Base-by-base conservation (phyloP, 352 stramenopile species). In the Pythium biforme region DNA sequence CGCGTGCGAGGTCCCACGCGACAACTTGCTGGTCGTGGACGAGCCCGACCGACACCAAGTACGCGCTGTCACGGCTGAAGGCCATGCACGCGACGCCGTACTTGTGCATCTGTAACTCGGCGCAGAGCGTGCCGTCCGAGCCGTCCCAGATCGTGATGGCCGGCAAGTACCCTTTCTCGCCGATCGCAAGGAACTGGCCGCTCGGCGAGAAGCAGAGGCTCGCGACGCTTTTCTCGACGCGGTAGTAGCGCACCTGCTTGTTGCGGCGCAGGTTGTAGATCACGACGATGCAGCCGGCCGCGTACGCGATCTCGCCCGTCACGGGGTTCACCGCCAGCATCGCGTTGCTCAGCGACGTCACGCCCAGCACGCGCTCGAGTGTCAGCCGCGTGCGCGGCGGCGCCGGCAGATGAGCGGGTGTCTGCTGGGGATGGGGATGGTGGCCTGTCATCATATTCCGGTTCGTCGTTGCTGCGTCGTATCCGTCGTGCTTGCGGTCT, bases 171-270 rank as follows among this genome's bases (percentile, higher is more conserved):
- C 89, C 88, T 72, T 90, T 89, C 70, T 97, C 86, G n/a, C 88
- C 87, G 33, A 96, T 94, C 7, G 88, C 89, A 5, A 97, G 70
- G 65, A 81, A 94, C 56, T 89, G 83, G 9, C 89, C 89, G 27
- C 79, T 93, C 26, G 75, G 78, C 41, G 89, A 96, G 70, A 95
- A 97, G 57, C 74, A 79, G 22, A 96, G 60, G 50, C 86, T 90
- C 29, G 83, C 66, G n/a, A 97, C 88, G 20, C 62, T 70, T 54
- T 95, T 95, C 64, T 94, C 86, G 3, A 94, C 86, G 46, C 86
- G 87, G 68, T 95, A 95, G 71, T 95, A 97, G 4, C 85, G 78
- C 60, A 92, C 80, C 45, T 97, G 89, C 43, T 93, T 94, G 69
- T 95, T 89, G 37, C 86, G 69, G 0, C 84, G 71, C 26, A 92